phyloP scores from a whole-genome alignment of 2,329 filamentous ascomycete species.

The Aaosphaeria pasadenensis region DNA sequence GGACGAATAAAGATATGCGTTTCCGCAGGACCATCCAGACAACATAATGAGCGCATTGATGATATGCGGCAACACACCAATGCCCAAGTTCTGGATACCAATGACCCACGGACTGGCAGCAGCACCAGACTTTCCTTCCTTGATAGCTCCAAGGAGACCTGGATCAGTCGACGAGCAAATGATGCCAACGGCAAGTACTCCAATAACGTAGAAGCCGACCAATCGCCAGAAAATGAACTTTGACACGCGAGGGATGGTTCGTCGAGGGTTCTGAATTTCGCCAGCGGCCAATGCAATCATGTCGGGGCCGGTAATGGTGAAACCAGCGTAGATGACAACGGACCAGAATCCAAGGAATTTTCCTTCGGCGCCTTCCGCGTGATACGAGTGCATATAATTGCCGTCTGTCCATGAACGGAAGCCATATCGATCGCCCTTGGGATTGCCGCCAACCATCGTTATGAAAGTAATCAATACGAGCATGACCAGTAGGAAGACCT shows the following conservation, averaged over 20 bases:
- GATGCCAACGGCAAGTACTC: conserved; percentile 57
- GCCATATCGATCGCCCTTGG: conserved; percentile 43
- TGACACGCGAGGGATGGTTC: conserved; percentile 37
- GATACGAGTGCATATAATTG: conserved; percentile 42
- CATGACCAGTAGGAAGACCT: conserved; percentile 39
- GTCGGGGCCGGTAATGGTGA: conserved; percentile 36
- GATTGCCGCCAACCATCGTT: conserved; percentile 36
- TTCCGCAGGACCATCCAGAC: conserved; percentile 23
- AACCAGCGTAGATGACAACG: conserved; percentile 54
- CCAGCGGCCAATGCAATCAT: conserved; percentile 38
- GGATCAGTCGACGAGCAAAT: conserved; percentile 55
- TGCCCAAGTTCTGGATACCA: conserved; percentile 45
- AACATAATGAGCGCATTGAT: conserved; percentile 23
- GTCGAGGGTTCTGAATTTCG: conserved; percentile 35
- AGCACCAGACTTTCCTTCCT: conserved; percentile 20
- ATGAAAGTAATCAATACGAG: conserved; percentile 27
- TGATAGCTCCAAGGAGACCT: conserved; percentile 38
- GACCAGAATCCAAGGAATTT: conserved; percentile 59
- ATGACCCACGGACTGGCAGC: conserved; percentile 53
- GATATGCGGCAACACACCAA: conserved; percentile 31
- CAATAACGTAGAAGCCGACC: conserved; percentile 53
- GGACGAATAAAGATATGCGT: conserved; percentile 22
- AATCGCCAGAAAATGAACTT: conserved; percentile 50
- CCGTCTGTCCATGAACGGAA: conserved; percentile 69
- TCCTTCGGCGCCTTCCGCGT: conserved; percentile 57